Conservation (phyloP, 805 yeast genomes). For the Yueomyces sinensis region DNA sequence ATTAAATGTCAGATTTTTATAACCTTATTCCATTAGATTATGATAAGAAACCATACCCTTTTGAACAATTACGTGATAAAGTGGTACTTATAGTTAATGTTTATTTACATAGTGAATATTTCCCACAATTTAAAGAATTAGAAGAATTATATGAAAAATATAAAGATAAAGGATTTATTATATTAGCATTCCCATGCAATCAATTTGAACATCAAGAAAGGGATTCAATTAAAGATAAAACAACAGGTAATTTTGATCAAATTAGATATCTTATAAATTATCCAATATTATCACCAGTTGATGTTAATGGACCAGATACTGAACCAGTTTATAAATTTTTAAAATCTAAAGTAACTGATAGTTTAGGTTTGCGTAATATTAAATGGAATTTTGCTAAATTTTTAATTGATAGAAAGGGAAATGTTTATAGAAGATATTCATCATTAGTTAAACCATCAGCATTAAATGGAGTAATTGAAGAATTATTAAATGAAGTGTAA, state of each 20-base stretch:
- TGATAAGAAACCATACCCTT: constrained; percentile 44
- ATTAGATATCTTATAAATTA: constrained; percentile 66
- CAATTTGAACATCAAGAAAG: constrained; percentile 71
- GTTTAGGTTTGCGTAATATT: constrained; percentile 55
- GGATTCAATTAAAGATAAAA: neutral
- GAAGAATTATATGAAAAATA: constrained; percentile 57
- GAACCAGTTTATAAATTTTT: constrained; percentile 73
- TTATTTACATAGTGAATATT: constrained; percentile 73
- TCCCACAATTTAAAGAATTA: constrained; percentile 64
- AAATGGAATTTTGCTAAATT: constrained; percentile 78
- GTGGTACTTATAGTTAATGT: constrained; percentile 77
- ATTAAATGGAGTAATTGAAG: constrained; percentile 46
- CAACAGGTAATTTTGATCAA: constrained; percentile 7
- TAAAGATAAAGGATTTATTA: constrained; percentile 45
- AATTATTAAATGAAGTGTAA: constrained; percentile 30
- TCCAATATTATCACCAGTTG: constrained; percentile 77
- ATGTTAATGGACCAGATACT: constrained; percentile 75
- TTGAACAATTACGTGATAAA: constrained; percentile 56
- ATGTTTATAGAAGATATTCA: constrained; percentile 46
- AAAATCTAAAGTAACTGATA: constrained; percentile 47
- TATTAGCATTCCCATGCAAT: constrained; percentile 84
- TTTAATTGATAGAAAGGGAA: constrained; percentile 39
- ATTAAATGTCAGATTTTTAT: neutral
- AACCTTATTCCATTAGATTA: constrained; percentile 28
- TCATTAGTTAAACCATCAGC: constrained; percentile 56